phyloP scores from a whole-genome alignment of 306 rosid species.

The Cicer yamashitae region DNA sequence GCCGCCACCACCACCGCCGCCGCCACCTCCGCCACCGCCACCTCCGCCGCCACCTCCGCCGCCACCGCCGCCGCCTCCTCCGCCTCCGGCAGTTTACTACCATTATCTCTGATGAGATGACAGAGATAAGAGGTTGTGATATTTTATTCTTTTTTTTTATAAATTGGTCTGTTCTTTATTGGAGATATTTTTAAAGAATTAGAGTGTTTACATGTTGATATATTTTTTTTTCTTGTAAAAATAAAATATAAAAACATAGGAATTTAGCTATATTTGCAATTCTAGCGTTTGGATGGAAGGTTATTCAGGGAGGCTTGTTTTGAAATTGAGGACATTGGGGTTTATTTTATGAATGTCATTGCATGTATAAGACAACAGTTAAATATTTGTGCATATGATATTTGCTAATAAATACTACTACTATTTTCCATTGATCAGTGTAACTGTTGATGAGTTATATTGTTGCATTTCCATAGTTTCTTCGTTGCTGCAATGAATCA shows the following conservation, averaged over 20 bases:
- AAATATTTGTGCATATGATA: too few relatives aligned
- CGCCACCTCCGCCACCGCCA: accelerated
- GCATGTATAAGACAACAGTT: too few relatives aligned
- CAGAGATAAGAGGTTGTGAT: not conserved
- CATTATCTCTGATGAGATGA: conserved; percentile 39
- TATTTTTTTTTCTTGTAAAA: conserved; percentile 4
- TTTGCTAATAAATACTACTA: too few relatives aligned
- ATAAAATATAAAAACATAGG: conserved; percentile 1
- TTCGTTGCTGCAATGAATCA: not conserved
- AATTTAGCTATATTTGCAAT: conserved; percentile 12
- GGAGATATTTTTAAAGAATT: not conserved
- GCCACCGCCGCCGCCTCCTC: accelerated
- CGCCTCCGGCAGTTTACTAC: conserved; percentile 37
- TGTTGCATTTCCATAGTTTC: too few relatives aligned
- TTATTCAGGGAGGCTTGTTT: conserved; percentile 11
- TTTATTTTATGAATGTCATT: too few relatives aligned
- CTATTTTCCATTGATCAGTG: too few relatives aligned
- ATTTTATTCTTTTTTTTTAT: not conserved
- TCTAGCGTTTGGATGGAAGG: conserved; percentile 20
- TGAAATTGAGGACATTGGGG: not conserved
- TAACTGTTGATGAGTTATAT: too few relatives aligned
- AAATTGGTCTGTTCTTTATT: not conserved
- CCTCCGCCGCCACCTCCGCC: accelerated
- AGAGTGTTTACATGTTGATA: conserved; percentile 27
- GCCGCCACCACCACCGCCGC: not conserved